These are phyloP conservation scores for Colletotrichum gigasporum DNA, from an alignment of 2,329 filamentous ascomycete genomes.

Conservation along the genomic window DNA sequence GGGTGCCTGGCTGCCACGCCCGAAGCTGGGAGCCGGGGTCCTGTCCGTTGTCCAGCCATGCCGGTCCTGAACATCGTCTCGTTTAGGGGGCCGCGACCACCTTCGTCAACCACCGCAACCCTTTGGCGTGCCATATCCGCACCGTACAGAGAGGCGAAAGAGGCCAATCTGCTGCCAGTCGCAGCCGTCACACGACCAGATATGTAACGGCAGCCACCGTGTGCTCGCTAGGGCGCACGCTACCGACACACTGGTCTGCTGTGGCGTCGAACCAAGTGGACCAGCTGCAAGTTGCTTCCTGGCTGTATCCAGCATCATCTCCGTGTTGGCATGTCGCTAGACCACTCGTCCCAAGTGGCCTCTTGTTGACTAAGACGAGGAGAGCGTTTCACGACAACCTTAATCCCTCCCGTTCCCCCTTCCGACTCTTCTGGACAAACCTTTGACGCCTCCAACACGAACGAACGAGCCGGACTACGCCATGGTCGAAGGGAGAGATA, in stretches of 20 bases:
- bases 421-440: not conserved
- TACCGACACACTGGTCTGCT: slow-evolving; percentile 20
- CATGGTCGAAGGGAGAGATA: slow-evolving; percentile 25
- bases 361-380: slow-evolving; percentile 20
- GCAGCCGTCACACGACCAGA: slow-evolving; percentile 3
- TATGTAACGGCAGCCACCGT: slow-evolving; percentile 4
- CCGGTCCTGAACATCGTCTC: not conserved
- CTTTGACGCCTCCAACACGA: slow-evolving; percentile 19
- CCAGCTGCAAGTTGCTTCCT: not conserved
- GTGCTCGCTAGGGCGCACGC: not conserved
- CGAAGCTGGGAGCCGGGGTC: slow-evolving; percentile 5
- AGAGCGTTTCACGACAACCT: slow-evolving; percentile 27
- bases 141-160: not conserved
- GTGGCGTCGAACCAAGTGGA: slow-evolving; percentile 27
- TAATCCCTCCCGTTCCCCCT: slow-evolving; percentile 16
- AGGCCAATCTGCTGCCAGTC: not conserved
- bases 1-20: not conserved
- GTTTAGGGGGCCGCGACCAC: not conserved
- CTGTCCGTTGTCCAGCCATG: slow-evolving; percentile 1
- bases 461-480: slow-evolving; percentile 12
- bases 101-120: slow-evolving; percentile 4
- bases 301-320: slow-evolving; percentile 27
- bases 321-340: slow-evolving; percentile 25
- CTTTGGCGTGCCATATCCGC: not conserved
- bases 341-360: slow-evolving; percentile 20